phyloP scores from a whole-genome alignment of 148 eudicot genomes.

The Camellia granthamiana region DNA sequence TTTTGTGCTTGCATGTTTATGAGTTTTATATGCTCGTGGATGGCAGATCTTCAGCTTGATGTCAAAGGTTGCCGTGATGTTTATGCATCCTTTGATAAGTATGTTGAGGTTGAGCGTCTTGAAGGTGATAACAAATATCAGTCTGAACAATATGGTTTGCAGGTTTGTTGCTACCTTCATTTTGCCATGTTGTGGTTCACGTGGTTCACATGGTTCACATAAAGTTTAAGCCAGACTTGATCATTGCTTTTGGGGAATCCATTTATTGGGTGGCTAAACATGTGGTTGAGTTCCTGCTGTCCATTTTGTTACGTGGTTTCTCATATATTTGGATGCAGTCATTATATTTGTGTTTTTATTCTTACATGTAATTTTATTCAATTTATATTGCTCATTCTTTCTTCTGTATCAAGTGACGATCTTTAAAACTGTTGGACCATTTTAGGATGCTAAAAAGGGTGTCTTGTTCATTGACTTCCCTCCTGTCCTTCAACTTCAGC shows the following conservation, averaged over 20 bases:
- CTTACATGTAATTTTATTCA: neutral
- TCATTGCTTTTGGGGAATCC: neutral
- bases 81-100: conserved; percentile 95
- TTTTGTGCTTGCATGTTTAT: conserved; percentile 1
- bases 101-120: conserved; percentile 89
- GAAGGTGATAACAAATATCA: conserved; percentile 96
- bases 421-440: conserved; percentile 10
- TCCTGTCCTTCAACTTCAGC: conserved; percentile 32
- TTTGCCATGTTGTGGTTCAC: neutral
- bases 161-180: conserved; percentile 39
- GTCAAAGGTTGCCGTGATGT: conserved; percentile 95
- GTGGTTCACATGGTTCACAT: neutral
- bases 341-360: neutral
- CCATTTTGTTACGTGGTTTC: neutral
- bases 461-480: conserved; percentile 29
- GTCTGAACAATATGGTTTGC: conserved; percentile 82
- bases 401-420: neutral
- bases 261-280: neutral
- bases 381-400: neutral
- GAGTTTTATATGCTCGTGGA: conserved; percentile 8
- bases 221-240: neutral
- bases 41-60: conserved; percentile 92
- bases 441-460: conserved; percentile 76
- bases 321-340: neutral
- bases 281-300: conserved; percentile 7